Evolutionary conservation across 176 grass and related monocot genomes (phyloP).

Genomic region (Puccinellia tenuiflora): DNA sequence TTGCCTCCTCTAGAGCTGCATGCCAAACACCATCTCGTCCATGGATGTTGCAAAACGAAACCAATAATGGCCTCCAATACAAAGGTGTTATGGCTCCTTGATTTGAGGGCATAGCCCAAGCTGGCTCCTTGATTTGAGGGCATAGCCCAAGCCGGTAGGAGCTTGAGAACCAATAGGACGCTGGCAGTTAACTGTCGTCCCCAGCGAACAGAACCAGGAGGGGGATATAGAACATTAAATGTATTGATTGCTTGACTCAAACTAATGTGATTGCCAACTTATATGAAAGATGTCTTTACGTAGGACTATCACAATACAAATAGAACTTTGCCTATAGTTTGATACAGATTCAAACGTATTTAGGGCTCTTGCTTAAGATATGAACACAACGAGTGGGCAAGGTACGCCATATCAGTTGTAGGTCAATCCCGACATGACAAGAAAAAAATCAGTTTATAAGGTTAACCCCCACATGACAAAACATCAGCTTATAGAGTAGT

Average conservation of each 20-base stretch:
- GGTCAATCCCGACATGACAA: background rate
- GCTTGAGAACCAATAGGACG: background rate
- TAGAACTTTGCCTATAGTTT: background rate
- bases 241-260: background rate
- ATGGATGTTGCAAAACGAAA: background rate
- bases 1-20: background rate
- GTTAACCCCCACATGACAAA: background rate
- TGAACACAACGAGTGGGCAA: background rate
- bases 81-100: background rate
- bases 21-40: background rate
- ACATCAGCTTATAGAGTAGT: background rate
- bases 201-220: background rate
- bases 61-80: background rate
- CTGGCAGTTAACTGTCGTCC: background rate
- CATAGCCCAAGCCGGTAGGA: background rate
- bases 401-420: background rate
- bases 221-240: background rate
- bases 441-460: background rate
- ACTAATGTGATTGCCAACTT: background rate
- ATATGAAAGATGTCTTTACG: background rate
- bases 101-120: background rate
- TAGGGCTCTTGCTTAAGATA: background rate
- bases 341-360: background rate
- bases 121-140: background rate
- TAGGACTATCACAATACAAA: background rate